These are phyloP conservation scores for Talaromyces islandicus DNA, from an alignment of 2,329 filamentous ascomycete species.

Conservation along the genomic window DNA sequence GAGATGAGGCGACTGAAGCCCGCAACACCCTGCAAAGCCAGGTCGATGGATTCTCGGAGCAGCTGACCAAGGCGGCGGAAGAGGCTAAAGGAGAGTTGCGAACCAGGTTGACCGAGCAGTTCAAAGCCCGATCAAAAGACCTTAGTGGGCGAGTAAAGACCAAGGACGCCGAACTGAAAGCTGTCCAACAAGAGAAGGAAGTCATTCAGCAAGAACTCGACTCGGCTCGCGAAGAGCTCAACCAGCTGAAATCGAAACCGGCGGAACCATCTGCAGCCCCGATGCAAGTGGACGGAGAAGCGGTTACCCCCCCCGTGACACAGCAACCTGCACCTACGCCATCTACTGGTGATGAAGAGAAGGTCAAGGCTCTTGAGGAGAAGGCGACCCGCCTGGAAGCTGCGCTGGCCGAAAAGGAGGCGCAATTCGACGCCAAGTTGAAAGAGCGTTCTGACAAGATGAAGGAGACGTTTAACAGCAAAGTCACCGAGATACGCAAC, in stretches of 20 bases:
- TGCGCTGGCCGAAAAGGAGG: slow-evolving; percentile 46
- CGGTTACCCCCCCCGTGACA: slow-evolving; percentile 23
- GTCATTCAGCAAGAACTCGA: slow-evolving; percentile 64
- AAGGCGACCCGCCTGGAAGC: slow-evolving; percentile 51
- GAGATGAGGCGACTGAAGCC: slow-evolving; percentile 57
- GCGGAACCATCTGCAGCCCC: slow-evolving; percentile 38
- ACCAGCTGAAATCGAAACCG: slow-evolving; percentile 45
- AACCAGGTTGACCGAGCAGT: slow-evolving; percentile 42
- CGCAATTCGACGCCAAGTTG: slow-evolving; percentile 44
- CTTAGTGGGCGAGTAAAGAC: slow-evolving; percentile 58
- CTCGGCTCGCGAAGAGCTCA: slow-evolving; percentile 54
- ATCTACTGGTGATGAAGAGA: slow-evolving; percentile 43
- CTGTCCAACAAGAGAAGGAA: slow-evolving; percentile 57
- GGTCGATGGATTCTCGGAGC: slow-evolving; percentile 42
- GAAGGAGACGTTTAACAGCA: slow-evolving; percentile 64
- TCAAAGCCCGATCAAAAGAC: slow-evolving; percentile 54
- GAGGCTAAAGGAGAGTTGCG: slow-evolving; percentile 46
- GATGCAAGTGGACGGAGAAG: slow-evolving; percentile 45
- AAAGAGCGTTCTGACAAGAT: slow-evolving; percentile 50
- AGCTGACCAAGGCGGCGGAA: slow-evolving; percentile 39
- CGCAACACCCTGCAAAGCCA: slow-evolving; percentile 47
- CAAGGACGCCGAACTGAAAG: slow-evolving; percentile 44
- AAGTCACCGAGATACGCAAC: slow-evolving; percentile 53
- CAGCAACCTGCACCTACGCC: slow-evolving; percentile 12
- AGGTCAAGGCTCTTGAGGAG: slow-evolving; percentile 57